These are phyloP conservation scores for Gastrodia elata DNA, from an alignment of 106 monocot genomes.

Conservation along the genomic window DNA sequence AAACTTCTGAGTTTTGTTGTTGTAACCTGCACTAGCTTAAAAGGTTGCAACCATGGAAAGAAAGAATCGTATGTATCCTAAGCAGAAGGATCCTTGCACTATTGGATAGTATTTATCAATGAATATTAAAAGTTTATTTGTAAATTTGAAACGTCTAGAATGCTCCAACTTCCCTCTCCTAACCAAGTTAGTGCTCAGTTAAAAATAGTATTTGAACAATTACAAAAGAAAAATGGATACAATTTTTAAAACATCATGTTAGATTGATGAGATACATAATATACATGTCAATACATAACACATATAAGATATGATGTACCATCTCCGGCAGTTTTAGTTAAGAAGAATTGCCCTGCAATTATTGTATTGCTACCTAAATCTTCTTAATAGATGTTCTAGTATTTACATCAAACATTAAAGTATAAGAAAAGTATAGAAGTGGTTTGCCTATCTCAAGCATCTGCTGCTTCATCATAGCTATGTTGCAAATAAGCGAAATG, in stretches of 20 bases:
- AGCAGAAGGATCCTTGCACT: neutral
- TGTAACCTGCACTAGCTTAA: neutral
- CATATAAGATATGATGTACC: neutral
- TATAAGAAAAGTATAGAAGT: neutral
- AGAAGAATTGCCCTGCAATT: neutral
- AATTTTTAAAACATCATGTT: neutral
- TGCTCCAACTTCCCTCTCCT: neutral
- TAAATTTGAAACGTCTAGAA: neutral
- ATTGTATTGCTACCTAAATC: neutral
- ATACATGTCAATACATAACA: too few species aligned
- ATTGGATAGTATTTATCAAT: neutral
- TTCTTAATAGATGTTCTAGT: neutral
- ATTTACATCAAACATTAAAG: neutral
- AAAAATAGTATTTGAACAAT: neutral
- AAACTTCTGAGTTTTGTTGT: neutral
- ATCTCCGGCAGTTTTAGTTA: neutral
- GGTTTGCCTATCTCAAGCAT: slow-evolving; percentile 88
- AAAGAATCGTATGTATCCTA: neutral
- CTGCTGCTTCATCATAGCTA: slow-evolving; percentile 96
- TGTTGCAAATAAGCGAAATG: slow-evolving; percentile 76
- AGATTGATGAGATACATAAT: neutral
- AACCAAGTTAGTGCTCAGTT: neutral
- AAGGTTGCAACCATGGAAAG: neutral
- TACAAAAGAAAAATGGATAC: neutral
- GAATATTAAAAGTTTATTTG: neutral